phyloP scores from a whole-genome alignment of 257 asterid genomes.

The Solanum ossicruentum region DNA sequence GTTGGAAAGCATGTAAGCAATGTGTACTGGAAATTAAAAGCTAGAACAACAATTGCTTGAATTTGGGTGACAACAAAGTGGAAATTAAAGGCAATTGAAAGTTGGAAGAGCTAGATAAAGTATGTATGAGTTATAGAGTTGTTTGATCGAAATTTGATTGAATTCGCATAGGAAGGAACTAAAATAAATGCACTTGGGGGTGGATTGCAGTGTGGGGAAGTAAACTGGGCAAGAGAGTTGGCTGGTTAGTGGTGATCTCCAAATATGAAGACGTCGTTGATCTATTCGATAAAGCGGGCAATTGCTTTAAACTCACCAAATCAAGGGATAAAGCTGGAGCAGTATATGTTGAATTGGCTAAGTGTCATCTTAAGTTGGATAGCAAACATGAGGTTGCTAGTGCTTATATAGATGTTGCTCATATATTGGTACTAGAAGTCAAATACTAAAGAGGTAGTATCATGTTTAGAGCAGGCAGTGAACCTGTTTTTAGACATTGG shows the following conservation, averaged over 20 bases:
- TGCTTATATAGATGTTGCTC: constrained; percentile 84
- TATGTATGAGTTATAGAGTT: too few species aligned
- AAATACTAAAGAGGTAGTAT: constrained; percentile 47
- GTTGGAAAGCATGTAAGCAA: too few species aligned
- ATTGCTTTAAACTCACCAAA: constrained; percentile 77
- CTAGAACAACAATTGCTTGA: too few species aligned
- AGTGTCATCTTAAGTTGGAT: constrained; percentile 75
- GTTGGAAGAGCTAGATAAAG: too few species aligned
- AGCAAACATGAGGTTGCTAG: constrained; percentile 94
- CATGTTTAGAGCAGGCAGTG: constrained; percentile 74
- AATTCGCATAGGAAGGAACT: too few species aligned
- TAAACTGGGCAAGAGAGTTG: too few species aligned
- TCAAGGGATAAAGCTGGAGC: constrained; percentile 97
- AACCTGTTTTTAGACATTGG: constrained; percentile 85
- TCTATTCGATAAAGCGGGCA: constrained; percentile 75
- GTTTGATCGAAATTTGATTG: too few species aligned
- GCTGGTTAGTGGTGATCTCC: constrained; percentile 17
- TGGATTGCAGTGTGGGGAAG: too few species aligned
- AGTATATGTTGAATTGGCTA: constrained; percentile 68
- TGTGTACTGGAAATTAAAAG: too few species aligned
- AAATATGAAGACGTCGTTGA: constrained; percentile 91
- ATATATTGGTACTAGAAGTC: constrained; percentile 61
- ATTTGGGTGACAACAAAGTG: too few species aligned
- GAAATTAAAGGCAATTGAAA: too few species aligned
- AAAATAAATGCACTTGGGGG: too few species aligned